These are phyloP conservation scores for Quercus lobata DNA, from an alignment of 331 rosid species.

Conservation along the genomic window DNA sequence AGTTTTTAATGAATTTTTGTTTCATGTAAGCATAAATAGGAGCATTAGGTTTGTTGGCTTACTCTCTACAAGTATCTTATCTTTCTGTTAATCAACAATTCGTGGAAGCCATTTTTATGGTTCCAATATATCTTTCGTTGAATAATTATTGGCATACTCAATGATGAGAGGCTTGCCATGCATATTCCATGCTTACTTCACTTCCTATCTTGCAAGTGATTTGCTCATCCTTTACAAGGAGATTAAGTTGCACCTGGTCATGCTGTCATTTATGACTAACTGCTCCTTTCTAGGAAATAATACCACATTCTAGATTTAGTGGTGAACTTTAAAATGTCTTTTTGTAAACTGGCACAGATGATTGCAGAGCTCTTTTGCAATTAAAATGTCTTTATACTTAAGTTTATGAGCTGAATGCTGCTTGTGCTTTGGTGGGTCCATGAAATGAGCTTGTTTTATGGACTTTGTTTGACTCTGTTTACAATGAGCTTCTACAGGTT, in stretches of 20 bases:
- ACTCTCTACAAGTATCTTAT: not conserved
- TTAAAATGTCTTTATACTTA: not conserved
- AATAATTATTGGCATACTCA: not conserved
- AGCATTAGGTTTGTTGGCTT: not conserved
- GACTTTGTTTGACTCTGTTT: too few species aligned
- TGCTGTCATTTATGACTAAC: not conserved
- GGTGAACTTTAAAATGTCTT: too few species aligned
- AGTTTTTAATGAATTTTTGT: not conserved
- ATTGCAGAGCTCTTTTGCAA: not conserved
- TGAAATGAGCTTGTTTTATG: not conserved
- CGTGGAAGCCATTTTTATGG: not conserved
- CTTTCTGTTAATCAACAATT: not conserved
- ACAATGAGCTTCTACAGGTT: not conserved
- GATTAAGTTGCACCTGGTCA: not conserved
- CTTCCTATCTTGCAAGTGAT: not conserved
- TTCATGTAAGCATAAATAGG: not conserved
- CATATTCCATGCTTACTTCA: not conserved
- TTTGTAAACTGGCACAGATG: too few species aligned
- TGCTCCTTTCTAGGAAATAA: not conserved
- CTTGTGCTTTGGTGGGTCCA: not conserved
- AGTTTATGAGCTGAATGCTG: not conserved
- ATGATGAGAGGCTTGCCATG: not conserved
- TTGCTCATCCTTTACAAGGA: not conserved
- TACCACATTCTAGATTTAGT: not conserved
- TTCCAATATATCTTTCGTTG: not conserved